Base-by-base conservation (phyloP, 2,329 filamentous ascomycete genomes). In the Pseudocercospora fuligena region DNA sequence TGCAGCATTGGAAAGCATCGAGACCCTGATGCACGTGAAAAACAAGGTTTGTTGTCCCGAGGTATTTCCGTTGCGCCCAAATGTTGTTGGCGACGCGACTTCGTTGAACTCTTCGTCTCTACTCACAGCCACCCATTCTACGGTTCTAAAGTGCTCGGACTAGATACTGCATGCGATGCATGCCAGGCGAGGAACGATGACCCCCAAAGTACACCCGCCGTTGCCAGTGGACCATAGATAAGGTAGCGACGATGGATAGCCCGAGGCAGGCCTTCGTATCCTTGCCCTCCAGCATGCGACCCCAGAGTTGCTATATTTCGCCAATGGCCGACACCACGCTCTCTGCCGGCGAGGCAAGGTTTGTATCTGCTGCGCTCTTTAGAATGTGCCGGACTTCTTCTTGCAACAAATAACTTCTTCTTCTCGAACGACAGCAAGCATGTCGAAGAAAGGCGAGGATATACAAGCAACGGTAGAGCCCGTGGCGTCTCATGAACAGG, bases 381-480 rank as follows among this genome's bases (percentile, higher is more conserved):
- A 25, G 25, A 14, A 11, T 29, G 3, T 25, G 14, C 14, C 3
- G 25, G 3, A 14, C 5, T 25, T 6, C 19, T 16, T 29, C 16
- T 21, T 27, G 25, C 25, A 29, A 16, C 5, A 2, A n/a, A 2
- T 56, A 27, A 56, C 25, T 12, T 27, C 27, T n/a, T 27, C 3
- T 5, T 8, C 21, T 16, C 27, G 12, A 56, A 1, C 16, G 21
- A 33, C 60, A 46, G 33, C 51, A 51, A 63, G 29, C n/a, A 59
- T 63, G 61, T 58, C 53, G 19, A 58, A 58, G 33, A 58, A 63
- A 33, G 53, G 61, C 23, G 36, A 57, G 16, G 53, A 63, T 14
- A 59, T 58, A 27, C 21, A 47, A 29, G 36, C 40, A 51, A 29
- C 33, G 2, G 40, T 47, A 9, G 27, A 46, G 61, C 53, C 53